Conservation (phyloP, 2,329 filamentous ascomycete species). For the Apiospora aurea region DNA sequence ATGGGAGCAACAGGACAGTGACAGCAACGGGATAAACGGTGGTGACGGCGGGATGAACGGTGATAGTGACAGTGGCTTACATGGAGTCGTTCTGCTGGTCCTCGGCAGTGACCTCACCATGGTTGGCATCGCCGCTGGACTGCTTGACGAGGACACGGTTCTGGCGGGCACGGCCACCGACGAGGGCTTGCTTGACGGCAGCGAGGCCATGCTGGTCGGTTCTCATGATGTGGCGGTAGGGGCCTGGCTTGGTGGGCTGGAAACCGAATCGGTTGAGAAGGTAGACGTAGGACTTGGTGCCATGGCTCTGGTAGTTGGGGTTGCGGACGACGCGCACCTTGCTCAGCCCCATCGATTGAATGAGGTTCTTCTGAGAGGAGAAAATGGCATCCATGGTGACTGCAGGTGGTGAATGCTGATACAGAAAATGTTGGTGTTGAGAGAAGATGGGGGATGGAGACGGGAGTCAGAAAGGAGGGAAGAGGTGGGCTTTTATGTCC, state of each 20-base stretch:
- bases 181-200: constrained; percentile 52
- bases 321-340: constrained; percentile 63
- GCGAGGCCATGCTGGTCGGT: constrained; percentile 53
- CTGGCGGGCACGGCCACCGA: constrained; percentile 57
- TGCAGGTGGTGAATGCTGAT: neutral
- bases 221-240: constrained; percentile 60
- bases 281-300: constrained; percentile 69
- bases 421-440: neutral
- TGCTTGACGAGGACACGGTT: constrained; percentile 58
- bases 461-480: neutral
- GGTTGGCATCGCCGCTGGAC: constrained; percentile 45
- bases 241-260: constrained; percentile 67
- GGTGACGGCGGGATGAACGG: too few species aligned
- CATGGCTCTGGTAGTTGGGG: constrained; percentile 63
- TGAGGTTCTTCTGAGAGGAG: constrained; percentile 44
- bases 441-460: neutral
- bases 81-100: constrained; percentile 72
- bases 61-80: constrained; percentile 30
- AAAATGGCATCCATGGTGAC: constrained; percentile 44
- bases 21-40: neutral
- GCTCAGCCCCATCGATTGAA: constrained; percentile 44
- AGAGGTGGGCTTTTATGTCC: neutral
- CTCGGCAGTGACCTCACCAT: constrained; percentile 63
- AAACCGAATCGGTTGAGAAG: constrained; percentile 69
- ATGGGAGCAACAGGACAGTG: neutral